These are phyloP conservation scores for Linderniella brevidens DNA, from an alignment of 257 asterid genomes.

Conservation along the genomic window DNA sequence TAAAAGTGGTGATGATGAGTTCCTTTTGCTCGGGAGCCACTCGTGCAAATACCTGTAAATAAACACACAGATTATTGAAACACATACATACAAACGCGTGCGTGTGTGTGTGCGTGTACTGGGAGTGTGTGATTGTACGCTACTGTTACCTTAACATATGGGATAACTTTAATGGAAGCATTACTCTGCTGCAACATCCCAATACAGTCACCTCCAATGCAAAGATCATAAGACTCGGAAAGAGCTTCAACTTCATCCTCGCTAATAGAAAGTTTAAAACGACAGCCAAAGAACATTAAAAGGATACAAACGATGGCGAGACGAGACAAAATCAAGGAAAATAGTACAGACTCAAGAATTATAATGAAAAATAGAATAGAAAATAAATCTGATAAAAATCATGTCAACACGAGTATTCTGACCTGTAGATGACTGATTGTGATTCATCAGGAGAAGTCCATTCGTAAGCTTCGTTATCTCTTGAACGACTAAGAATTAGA, in stretches of 20 bases:
- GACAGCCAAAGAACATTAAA: neutral
- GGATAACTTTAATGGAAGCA: conserved; percentile 70
- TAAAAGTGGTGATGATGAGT: conserved; percentile 88
- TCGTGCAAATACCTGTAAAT: conserved; percentile 77
- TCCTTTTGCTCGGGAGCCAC: conserved; percentile 99
- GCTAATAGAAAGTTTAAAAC: conserved; percentile 32
- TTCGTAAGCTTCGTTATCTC: conserved; percentile 37
- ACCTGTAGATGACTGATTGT: conserved; percentile 43
- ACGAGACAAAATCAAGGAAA: conserved; percentile 5
- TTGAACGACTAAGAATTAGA: conserved; percentile 48
- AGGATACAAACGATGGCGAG: neutral
- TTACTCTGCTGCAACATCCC: conserved; percentile 85
- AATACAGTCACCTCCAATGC: conserved; percentile 89
- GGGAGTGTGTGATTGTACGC: conserved; percentile 1
- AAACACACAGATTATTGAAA: neutral
- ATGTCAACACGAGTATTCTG: conserved; percentile 1
- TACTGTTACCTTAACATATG: conserved; percentile 64
- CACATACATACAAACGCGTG: neutral
- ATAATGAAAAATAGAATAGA: neutral
- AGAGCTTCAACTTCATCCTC: conserved; percentile 68
- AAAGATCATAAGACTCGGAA: conserved; percentile 71
- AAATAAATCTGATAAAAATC: neutral
- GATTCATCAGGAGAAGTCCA: conserved; percentile 96
- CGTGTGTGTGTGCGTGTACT: neutral
- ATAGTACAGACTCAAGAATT: neutral